Conservation (phyloP, 2,329 filamentous ascomycete genomes). For the Balansia obtecta region DNA sequence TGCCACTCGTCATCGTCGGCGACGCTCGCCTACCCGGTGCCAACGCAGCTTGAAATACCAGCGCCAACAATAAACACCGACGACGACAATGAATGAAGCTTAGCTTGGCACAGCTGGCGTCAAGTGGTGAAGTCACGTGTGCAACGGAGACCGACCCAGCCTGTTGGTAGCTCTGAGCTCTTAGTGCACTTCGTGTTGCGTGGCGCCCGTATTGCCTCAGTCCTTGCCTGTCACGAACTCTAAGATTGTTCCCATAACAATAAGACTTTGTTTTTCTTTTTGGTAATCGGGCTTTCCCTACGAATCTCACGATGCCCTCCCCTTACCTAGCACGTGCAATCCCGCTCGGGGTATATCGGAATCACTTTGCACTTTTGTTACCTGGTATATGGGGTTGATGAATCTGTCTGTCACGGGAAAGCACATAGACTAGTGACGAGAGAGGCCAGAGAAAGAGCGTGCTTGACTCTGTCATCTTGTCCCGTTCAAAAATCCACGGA, state of each 20-base stretch:
- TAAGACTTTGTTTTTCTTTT: too few relatives aligned
- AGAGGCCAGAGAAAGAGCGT: too few relatives aligned
- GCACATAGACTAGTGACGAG: too few relatives aligned
- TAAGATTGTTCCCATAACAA: too few relatives aligned
- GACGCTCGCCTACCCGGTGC: background rate
- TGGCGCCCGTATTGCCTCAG: background rate
- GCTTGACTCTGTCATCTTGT: background rate
- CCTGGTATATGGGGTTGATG: too few relatives aligned
- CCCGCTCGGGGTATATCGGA: too few relatives aligned
- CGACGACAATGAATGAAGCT: too few relatives aligned
- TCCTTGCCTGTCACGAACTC: background rate
- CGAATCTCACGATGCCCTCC: too few relatives aligned
- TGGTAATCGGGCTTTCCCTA: too few relatives aligned
- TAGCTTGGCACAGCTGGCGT: background rate
- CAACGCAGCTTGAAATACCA: background rate
- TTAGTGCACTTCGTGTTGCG: background rate
- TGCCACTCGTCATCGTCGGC: background rate
- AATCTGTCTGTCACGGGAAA: too few relatives aligned
- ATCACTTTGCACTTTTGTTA: too few relatives aligned
- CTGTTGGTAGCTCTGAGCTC: background rate
- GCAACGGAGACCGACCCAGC: background rate
- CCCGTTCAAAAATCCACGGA: background rate
- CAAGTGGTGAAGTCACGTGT: background rate
- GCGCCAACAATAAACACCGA: background rate
- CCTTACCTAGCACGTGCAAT: too few relatives aligned